A percentile compares a stretch with the other conserved stretches of the same genome.
phyloP scores from a whole-genome alignment of 768 basidiomycete genomes.

The Lactarius psammicola region DNA sequence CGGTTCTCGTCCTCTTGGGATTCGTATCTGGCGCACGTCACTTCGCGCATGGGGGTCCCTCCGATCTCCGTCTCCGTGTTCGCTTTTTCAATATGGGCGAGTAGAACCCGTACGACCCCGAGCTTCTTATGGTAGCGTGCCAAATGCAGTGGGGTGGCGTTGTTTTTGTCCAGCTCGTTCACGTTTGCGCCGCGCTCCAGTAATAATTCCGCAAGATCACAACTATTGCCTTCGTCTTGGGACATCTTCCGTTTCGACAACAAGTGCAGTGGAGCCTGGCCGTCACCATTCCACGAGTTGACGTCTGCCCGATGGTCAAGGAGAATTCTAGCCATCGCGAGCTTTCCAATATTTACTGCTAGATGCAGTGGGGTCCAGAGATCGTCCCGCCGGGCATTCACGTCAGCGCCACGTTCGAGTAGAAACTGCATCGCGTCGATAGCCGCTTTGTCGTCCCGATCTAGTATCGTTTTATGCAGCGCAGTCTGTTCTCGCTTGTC shows the following conservation, averaged over 20 bases:
- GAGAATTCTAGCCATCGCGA: background rate
- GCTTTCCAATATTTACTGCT: background rate
- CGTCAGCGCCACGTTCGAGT: too few species aligned
- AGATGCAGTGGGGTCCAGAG: background rate
- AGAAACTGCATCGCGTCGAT: too few species aligned
- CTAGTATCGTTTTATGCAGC: too few species aligned
- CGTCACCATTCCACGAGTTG: background rate
- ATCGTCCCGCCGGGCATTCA: background rate
- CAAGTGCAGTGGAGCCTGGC: background rate
- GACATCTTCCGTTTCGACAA: background rate
- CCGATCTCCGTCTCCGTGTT: too few species aligned
- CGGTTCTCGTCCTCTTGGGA: too few species aligned
- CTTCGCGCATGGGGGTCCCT: too few species aligned
- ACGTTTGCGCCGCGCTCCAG: background rate
- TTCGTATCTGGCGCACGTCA: too few species aligned
- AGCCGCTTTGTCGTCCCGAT: too few species aligned
- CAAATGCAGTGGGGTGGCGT: background rate
- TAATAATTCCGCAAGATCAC: background rate
- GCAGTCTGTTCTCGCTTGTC: background rate
- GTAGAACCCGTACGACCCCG: too few species aligned
- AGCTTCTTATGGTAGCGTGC: background rate
- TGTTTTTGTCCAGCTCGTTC: background rate
- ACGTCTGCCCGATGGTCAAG: background rate
- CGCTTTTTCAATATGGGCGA: too few species aligned
- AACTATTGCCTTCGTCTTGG: background rate